Evolutionary conservation across 306 rosid genomes (phyloP).

Genomic region (Sindora glabra): DNA sequence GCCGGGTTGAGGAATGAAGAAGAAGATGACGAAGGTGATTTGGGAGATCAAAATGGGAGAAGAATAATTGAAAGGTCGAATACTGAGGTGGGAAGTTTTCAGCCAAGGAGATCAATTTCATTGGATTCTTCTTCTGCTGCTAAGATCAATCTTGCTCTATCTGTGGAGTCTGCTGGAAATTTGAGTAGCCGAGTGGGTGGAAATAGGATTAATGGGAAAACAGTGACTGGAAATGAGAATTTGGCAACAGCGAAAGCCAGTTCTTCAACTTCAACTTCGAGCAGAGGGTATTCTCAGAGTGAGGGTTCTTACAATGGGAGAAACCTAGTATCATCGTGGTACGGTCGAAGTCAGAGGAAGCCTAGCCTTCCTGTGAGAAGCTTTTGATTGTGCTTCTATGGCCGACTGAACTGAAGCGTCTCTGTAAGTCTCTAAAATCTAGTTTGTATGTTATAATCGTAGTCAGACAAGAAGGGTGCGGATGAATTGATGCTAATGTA

Average conservation of each 20-base stretch:
- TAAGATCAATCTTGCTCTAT: constrained; percentile 5
- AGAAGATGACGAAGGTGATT: not conserved
- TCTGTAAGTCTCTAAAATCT: constrained; percentile 8
- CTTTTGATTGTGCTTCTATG: not conserved
- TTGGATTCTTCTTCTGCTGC: constrained; percentile 26
- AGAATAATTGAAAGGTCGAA: not conserved
- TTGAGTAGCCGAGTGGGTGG: not conserved
- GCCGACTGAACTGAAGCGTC: not conserved
- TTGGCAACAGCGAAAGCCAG: constrained; percentile 5
- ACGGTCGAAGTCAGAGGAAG: not conserved
- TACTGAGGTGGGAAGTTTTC: not conserved
- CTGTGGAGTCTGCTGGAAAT: not conserved
- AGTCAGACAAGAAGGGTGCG: no score
- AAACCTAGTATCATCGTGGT: constrained; percentile 1
- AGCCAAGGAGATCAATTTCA: constrained; percentile 30
- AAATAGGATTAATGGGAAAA: not conserved
- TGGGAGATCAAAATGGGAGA: not conserved
- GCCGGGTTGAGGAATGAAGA: not conserved
- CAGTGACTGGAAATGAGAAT: not conserved
- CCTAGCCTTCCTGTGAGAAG: constrained; percentile 12
- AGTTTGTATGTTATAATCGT: no score
- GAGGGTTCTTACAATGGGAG: constrained; percentile 35
- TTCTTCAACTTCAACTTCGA: constrained; percentile 18
- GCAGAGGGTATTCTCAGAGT: constrained; percentile 14
- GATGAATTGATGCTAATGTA: no score